These are phyloP conservation scores for Helminthosporium solani DNA, from an alignment of 2,329 filamentous ascomycete genomes.

Conservation along the genomic window DNA sequence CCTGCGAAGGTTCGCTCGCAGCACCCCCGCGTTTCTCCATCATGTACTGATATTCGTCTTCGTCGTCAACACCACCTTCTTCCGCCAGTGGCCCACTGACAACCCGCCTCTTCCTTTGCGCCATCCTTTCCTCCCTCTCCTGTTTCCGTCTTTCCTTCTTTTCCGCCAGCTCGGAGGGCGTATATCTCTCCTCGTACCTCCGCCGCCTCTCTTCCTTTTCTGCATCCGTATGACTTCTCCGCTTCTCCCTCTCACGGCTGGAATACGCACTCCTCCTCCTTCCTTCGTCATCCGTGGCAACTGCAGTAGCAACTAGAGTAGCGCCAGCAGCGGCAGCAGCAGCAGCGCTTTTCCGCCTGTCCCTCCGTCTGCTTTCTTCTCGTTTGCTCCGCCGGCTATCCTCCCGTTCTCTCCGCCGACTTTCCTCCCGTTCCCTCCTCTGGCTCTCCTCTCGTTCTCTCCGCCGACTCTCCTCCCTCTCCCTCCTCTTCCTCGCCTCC, in stretches of 20 bases:
- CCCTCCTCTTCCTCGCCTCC: constrained; percentile 18
- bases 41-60: constrained; percentile 44
- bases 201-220: constrained; percentile 31
- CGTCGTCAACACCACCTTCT: constrained; percentile 45
- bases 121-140: constrained; percentile 32
- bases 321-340: constrained; percentile 32
- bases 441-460: constrained; percentile 27
- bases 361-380: constrained; percentile 13
- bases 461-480: constrained; percentile 16
- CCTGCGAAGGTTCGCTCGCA: constrained; percentile 34
- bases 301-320: background rate
- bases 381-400: constrained; percentile 18
- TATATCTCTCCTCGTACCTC: constrained; percentile 35
- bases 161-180: constrained; percentile 42
- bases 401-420: constrained; percentile 7
- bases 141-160: constrained; percentile 45
- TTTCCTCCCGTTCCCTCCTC: constrained; percentile 16
- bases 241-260: constrained; percentile 24
- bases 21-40: constrained; percentile 46
- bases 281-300: constrained; percentile 11
- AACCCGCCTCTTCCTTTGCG: constrained; percentile 43
- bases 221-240: constrained; percentile 30
- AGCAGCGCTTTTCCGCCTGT: constrained; percentile 27
- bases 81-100: constrained; percentile 52
- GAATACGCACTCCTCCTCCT: constrained; percentile 23